Evolutionary conservation across 2,329 filamentous ascomycete species (phyloP).

Genomic region (Phialocephala sp.): DNA sequence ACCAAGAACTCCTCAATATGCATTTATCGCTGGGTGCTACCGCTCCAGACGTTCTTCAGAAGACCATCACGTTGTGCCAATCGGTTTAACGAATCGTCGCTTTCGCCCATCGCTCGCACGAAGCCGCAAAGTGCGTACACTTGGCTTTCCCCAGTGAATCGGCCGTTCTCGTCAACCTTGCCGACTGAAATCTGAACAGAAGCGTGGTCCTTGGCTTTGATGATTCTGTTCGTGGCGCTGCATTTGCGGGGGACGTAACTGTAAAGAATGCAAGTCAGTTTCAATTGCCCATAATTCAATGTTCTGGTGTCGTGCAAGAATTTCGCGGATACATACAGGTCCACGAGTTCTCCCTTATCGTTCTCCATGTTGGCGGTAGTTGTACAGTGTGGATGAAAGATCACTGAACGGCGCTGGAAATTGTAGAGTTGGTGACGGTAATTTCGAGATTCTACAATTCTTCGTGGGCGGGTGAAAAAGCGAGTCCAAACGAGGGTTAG

Average conservation of each 20-base stretch:
- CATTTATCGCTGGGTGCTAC: constrained; percentile 45
- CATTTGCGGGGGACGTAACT: constrained; percentile 99
- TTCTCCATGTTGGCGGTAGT: constrained; percentile 87
- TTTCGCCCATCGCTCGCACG: constrained; percentile 97
- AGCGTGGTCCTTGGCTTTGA: constrained; percentile 99
- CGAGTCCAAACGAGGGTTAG: constrained; percentile 9
- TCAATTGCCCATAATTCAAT: background rate
- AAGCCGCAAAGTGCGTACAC: constrained; percentile 97
- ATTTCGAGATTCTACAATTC: constrained; percentile 15
- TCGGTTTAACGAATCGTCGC: constrained; percentile 94
- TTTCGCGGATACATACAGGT: constrained; percentile 73
- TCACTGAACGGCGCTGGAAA: constrained; percentile 22
- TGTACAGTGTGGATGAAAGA: constrained; percentile 35
- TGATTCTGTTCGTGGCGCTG: constrained; percentile 99
- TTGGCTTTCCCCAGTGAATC: constrained; percentile 93
- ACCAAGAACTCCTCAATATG: constrained; percentile 41
- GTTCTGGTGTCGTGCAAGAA: background rate
- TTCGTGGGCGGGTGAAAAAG: constrained; percentile 21
- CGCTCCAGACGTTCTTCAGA: constrained; percentile 96
- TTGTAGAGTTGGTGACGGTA: constrained; percentile 16
- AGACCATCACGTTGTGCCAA: constrained; percentile 95
- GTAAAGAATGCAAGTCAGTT: constrained; percentile 36
- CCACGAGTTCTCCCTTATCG: constrained; percentile 99
- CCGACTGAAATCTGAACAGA: constrained; percentile 96
- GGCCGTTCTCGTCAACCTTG: constrained; percentile 99